Conservation (phyloP, 208 protist species). For the Leishmania martiniquensis region DNA sequence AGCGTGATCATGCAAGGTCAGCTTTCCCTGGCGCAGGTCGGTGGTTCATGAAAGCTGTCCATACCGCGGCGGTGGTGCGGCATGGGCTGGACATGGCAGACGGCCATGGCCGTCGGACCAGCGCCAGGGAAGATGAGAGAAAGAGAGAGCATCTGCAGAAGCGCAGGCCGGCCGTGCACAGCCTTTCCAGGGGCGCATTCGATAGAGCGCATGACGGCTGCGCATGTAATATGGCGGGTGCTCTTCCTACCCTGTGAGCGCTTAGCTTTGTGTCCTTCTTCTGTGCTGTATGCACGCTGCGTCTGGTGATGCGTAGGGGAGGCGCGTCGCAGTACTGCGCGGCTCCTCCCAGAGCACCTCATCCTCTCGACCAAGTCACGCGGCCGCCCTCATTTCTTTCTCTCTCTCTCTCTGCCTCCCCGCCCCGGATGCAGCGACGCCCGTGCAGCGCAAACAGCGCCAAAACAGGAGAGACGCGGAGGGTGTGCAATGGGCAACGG, state of each 20-base stretch:
- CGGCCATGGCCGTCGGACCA: neutral
- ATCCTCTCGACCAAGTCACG: neutral
- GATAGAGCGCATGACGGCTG: neutral
- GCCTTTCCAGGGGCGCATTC: neutral
- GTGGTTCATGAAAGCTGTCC: neutral
- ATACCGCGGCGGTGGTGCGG: neutral
- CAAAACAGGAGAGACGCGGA: neutral
- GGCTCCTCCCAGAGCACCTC: neutral
- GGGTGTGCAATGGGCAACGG: neutral
- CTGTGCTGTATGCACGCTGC: neutral
- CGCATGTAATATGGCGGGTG: neutral
- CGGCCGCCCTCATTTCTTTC: neutral
- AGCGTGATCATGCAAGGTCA: neutral
- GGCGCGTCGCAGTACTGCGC: neutral
- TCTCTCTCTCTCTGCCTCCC: neutral
- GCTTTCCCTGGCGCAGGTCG: neutral
- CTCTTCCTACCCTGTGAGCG: neutral
- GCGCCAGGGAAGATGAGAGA: neutral
- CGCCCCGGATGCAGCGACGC: neutral
- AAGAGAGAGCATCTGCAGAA: neutral
- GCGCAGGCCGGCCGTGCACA: neutral
- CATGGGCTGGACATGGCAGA: neutral
- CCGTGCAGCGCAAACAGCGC: neutral
- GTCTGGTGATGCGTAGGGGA: neutral
- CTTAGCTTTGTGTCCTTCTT: neutral